Evolutionary conservation across 345 rosid genomes (phyloP), one percentile per base, ranked within the genome.

Genomic region (Ailanthus altissimus): DNA sequence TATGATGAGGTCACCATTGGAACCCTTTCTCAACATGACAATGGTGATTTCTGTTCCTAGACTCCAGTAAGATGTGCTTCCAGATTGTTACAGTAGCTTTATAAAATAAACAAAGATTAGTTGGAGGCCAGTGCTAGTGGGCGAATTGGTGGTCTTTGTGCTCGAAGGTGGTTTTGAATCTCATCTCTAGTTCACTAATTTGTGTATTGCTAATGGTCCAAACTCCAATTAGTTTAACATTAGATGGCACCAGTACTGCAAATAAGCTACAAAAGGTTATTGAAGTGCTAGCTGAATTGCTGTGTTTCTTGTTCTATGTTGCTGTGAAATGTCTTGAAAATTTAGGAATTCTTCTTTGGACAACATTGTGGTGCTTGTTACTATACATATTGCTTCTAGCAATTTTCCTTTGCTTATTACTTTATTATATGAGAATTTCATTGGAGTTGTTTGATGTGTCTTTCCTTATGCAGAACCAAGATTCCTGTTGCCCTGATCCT

Each of bases 401-500:
- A 36, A 32, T 2, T 46, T 43, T 57, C 13, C 60, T 58, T 59
- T 66, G 45, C 43, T 53, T 1, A 32, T 32, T 32, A 26, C n/a
- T 6, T 25, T 58, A 47, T 56, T 12, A 51, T 38, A 12, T 38
- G 72, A 70, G 47, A 49, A 76, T 50, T 67, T 36, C 46, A n/a
- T 76, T 28, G 23, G 65, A 51, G 58, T 76, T 53, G 14, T 76
- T 69, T 43, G 59, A 42, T 76, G 21, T 73, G 50, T 66, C 70
- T 74, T 64, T 80, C 60, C 47, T 70, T 79, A 79, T 86, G 84
- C 90, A 82, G 90, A 87, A 86, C 73, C 88, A 84, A 75, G 81
- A 86, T 50, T 78, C 80, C 42, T 81, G 89, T 84, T 88, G 88
- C 83, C 77, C 84, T 68, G 98, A 90, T 83, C 90, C 88, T 79